Evolutionary conservation across 2,329 filamentous ascomycete species (phyloP), one percentile per base, ranked within the genome.

Genomic region (Diaporthe australafricana): DNA sequence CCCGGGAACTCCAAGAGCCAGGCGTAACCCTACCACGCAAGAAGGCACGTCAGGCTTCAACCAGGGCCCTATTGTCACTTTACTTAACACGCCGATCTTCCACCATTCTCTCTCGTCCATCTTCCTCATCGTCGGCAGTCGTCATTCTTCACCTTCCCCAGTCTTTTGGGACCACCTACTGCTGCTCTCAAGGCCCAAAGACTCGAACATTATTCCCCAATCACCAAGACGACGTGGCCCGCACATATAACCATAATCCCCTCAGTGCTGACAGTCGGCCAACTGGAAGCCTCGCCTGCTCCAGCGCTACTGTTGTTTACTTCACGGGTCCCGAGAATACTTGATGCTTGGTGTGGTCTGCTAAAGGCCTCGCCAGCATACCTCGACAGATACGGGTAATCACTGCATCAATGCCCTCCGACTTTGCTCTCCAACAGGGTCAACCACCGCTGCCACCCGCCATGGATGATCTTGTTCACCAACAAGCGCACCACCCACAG

Each of bases 401-500:
- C 7, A 60, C 56, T 53, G 66, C 27, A 60, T 55, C 70, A n/a
- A 68, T 67, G 55, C 48, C 70, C 20, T 63, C 66, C 70, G 65
- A 69, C 70, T 69, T 69, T 63, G 70, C 53, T 47, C 55, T 57
- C 47, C 47, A 72, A 25, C 70, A 62, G 42, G 68, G 60, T 65
- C 60, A 65, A 65, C 60, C 60, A 65, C 60, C 60, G 30, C 60
- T 57, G 47, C 70, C 62, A 22, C 55, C 48, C 70, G 66, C 40
- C 68, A 70, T 53, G 56, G 47, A 70, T 30, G 55, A 63, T 50
- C 68, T 63, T n/a, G 35, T 55, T 30, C 70, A 63, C 50, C 75
- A 74, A 38, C 69, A 68, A 42, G 32, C 67, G 27, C 67, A 70
- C 50, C 70, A 70, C 55, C 68, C 68, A 60, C 75, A 74, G 53